Percentiles rank a stretch among this genome's conserved stretches.
These are phyloP conservation scores for Neurospora pannonica DNA, from an alignment of 495 filamentous ascomycete genomes.

Conservation along the genomic window DNA sequence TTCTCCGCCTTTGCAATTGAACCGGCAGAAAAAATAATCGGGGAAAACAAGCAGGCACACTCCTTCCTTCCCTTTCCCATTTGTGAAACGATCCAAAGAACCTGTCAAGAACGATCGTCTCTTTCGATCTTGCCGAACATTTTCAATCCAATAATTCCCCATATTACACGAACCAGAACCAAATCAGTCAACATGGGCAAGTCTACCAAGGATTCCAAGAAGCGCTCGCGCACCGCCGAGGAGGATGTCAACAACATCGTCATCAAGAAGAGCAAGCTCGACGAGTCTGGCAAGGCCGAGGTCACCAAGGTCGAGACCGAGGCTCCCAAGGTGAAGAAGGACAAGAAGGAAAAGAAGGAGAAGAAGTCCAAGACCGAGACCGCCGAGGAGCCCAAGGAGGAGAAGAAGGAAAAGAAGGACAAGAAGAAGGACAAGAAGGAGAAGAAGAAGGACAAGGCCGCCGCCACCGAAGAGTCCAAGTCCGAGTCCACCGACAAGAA, in stretches of 20 bases:
- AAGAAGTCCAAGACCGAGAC: constrained; percentile 21
- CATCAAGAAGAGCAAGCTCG: constrained; percentile 28
- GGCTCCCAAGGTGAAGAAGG: constrained; percentile 22
- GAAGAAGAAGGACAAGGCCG: constrained; percentile 32
- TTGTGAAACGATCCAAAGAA: background rate
- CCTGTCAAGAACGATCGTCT: background rate
- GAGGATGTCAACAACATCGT: constrained; percentile 18
- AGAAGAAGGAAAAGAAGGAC: constrained; percentile 22
- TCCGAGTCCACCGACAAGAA: constrained; percentile 25
- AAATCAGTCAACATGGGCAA: constrained; percentile 15
- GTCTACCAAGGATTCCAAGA: constrained; percentile 16
- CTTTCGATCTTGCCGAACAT: background rate
- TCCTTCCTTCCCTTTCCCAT: background rate
- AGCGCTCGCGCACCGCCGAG: constrained; percentile 22
- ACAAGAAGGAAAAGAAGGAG: constrained; percentile 19
- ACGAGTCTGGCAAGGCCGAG: constrained; percentile 23
- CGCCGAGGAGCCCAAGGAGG: constrained; percentile 18
- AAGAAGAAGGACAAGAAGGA: constrained; percentile 40
- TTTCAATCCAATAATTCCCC: background rate
- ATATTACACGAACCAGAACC: background rate
- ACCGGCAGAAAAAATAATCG: background rate
- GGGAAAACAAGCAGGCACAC: background rate
- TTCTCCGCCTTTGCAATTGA: background rate
- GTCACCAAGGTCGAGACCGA: constrained; percentile 33
- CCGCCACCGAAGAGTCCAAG: constrained; percentile 11